Percentiles rank a stretch among this genome's conserved stretches.
These are phyloP conservation scores for Dryadomyces sulphureus DNA, from an alignment of 2,329 filamentous ascomycete species.

Conservation along the genomic window DNA sequence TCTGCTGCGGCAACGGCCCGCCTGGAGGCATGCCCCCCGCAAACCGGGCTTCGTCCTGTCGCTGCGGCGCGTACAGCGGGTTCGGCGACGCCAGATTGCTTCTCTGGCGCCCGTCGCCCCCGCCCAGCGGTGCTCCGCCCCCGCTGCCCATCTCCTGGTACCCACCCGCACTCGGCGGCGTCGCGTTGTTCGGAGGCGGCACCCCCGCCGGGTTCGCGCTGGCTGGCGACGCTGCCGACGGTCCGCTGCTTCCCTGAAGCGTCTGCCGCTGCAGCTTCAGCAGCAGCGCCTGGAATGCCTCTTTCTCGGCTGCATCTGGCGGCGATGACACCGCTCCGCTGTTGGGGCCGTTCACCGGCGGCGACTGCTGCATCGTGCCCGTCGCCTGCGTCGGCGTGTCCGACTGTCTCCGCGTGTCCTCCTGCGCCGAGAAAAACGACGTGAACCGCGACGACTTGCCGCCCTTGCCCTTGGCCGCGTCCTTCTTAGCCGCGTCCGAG, in stretches of 20 bases:
- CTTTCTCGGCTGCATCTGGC: conserved; percentile 53
- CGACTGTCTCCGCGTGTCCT: conserved; percentile 31
- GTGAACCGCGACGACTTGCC: conserved; percentile 73
- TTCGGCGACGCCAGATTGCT: conserved; percentile 30
- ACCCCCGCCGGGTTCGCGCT: not conserved
- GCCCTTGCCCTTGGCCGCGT: conserved; percentile 38
- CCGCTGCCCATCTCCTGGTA: conserved; percentile 10
- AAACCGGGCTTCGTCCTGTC: conserved; percentile 28
- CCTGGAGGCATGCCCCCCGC: conserved; percentile 14
- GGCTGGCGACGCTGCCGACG: conserved; percentile 7
- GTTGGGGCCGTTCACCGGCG: conserved; percentile 11
- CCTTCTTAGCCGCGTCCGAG: conserved; percentile 31
- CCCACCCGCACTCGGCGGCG: conserved; percentile 1
- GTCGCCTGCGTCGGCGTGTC: conserved; percentile 25
- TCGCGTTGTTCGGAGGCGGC: conserved; percentile 1
- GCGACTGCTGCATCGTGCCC: conserved; percentile 13
- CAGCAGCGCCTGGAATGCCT: conserved; percentile 71
- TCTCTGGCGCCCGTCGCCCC: conserved; percentile 20
- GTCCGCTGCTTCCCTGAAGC: conserved; percentile 13
- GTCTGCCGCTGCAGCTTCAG: conserved; percentile 60
- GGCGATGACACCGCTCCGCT: conserved; percentile 4
- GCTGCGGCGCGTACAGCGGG: conserved; percentile 16
- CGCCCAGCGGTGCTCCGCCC: conserved; percentile 1
- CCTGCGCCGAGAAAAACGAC: conserved; percentile 56
- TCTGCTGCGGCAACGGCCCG: conserved; percentile 29